These are phyloP conservation scores for Elasticomyces elasticus DNA, from an alignment of 495 filamentous ascomycete species.

Conservation along the genomic window DNA sequence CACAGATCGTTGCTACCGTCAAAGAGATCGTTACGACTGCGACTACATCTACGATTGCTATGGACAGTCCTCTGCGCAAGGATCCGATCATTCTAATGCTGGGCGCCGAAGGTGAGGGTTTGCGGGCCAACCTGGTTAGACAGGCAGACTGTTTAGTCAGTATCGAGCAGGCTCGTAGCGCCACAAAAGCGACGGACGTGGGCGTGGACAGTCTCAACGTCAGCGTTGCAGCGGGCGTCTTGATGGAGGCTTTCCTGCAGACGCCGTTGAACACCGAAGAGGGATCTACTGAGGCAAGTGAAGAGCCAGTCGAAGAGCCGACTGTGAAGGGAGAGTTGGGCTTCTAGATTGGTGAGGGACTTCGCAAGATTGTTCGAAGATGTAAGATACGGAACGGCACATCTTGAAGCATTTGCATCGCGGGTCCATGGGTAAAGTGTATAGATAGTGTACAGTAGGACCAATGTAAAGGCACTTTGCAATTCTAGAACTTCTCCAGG, in stretches of 20 bases:
- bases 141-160: constrained; percentile 53
- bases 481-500: no score
- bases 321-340: not conserved
- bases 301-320: not conserved
- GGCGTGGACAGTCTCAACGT: constrained; percentile 79
- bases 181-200: constrained; percentile 6
- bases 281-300: not conserved
- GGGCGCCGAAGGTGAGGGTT: constrained; percentile 71
- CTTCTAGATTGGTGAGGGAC: no score
- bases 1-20: not conserved
- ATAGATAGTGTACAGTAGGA: no score
- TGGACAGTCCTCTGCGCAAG: constrained; percentile 38
- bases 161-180: constrained; percentile 35
- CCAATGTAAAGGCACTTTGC: no score
- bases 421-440: no score
- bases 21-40: not conserved
- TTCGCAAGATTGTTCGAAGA: no score
- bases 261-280: constrained; percentile 11
- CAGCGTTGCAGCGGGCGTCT: constrained; percentile 66
- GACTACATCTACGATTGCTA: not conserved
- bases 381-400: no score
- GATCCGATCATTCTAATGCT: constrained; percentile 69
- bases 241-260: constrained; percentile 56
- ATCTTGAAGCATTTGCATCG: no score
- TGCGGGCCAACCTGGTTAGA: constrained; percentile 49